Evolutionary conservation across 2,329 filamentous ascomycete genomes (phyloP).

Genomic region (Colletotrichum cuscutae): DNA sequence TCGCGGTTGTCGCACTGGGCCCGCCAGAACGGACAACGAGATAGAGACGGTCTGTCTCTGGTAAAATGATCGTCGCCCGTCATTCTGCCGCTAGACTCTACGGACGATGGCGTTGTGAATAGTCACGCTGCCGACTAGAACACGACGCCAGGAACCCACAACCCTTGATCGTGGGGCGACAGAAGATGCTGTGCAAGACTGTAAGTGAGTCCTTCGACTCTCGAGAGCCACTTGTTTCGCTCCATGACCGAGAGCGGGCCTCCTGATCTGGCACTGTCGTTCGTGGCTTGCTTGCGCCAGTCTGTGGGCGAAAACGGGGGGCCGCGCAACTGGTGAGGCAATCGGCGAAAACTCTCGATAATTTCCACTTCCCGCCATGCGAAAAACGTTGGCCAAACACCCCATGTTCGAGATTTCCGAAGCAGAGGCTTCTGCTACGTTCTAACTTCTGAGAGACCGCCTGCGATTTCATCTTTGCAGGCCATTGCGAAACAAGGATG

Average conservation of each 20-base stretch:
- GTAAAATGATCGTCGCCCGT: conserved; percentile 13
- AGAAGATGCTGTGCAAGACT: conserved; percentile 5
- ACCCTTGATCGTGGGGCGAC: conserved; percentile 19
- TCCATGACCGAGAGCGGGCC: conserved; percentile 14
- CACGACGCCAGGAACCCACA: conserved; percentile 23
- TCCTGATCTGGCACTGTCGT: conserved; percentile 15
- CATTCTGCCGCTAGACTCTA: conserved; percentile 16
- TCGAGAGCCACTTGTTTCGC: background rate
- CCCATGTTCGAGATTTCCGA: background rate
- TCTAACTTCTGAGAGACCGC: background rate
- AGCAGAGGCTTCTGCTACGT: background rate
- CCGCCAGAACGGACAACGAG: conserved; percentile 15
- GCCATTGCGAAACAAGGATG: background rate
- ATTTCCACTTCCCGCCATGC: conserved; percentile 16
- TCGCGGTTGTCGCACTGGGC: conserved; percentile 9
- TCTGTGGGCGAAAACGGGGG: background rate
- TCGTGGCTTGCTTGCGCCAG: conserved; percentile 22
- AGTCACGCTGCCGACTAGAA: background rate
- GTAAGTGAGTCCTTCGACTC: background rate
- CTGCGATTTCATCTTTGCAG: background rate
- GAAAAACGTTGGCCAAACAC: conserved; percentile 24
- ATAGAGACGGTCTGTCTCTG: conserved; percentile 18
- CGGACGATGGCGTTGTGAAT: conserved; percentile 17
- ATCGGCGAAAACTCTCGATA: conserved; percentile 10
- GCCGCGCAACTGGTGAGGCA: conserved; percentile 12